Base-by-base conservation (phyloP, 306 rosid species). In the Dalbergia cultrata region DNA sequence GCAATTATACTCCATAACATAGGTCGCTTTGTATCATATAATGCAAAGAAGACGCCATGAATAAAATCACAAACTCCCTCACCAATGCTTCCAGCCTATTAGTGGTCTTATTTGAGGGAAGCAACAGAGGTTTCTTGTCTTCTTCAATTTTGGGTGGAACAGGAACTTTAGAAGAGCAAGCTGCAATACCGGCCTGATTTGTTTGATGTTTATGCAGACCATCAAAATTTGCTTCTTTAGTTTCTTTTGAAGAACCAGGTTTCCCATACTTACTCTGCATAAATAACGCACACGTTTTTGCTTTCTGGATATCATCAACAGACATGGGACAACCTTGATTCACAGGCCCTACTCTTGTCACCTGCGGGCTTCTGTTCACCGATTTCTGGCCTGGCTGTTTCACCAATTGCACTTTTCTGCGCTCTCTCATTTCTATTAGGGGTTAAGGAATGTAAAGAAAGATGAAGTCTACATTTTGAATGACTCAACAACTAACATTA, bases 271-370 rank as follows among this genome's bases (percentile, higher is more conserved):
- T 96, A 83, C 87, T 96, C 78, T 92, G 97, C 98, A 92, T 83
- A 80, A 84, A 93, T 68, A 88, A 82, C 17, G 99, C 98, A n/a
- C 99, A 97, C 93, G 92, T 83, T 90, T 96, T 96, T 75, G 99
- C 97, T 88, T 96, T 96, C 88, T 96, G 99, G 78, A 96, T 96
- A 84, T 96, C 99, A 90, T 96, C 99, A 43, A 93, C 90, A 69
- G 99, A 96, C 97, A 96, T 88, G 12, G 99, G 99, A 57, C 99
- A 94, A 37, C 90, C 87, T 87, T 87, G 96, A 89, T 63, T 90
- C 45, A 82, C 79, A 72, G 90, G 75, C 54, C 84, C 83, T 66
- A 85, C 74, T 82, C 92, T 92, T 16, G 90, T 82, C 43, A 65
- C 81, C 85, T 87, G 98, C 11, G 86, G 86, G 74, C 88, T 89